Evolutionary conservation across 2,329 filamentous ascomycete species (phyloP), one percentile per base, ranked within the genome.

Genomic region (Myriosclerotinia duriaeana): DNA sequence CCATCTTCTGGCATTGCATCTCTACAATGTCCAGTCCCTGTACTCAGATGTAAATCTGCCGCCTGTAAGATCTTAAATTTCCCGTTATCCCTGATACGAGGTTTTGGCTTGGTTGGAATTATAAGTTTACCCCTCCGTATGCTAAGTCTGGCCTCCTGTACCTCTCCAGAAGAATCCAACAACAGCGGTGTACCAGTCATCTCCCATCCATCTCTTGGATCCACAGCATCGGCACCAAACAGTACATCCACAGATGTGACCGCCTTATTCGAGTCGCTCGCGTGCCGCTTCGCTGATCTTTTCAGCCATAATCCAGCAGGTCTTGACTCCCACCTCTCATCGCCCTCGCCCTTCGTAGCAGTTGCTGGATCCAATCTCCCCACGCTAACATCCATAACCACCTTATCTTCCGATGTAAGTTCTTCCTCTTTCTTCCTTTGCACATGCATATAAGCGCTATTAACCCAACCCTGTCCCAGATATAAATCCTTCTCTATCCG

Each of bases 21-120:
- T 71, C 95, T 87, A 76, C 95, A 99, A 54, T 80, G 79, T 12
- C 95, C 95, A 6, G 93, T 83, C 12, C 94, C 95, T 2, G 95
- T 99, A 75, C 92, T 94, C 66, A 99, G 80, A 78, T 99, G 95
- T 69, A 98, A 80, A 79, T 99, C 95, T n/a, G 93, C 90, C 65
- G 96, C 83, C 79, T 99, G 95, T 84, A 99, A 87, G 71, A 99
- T 97, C 81, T 98, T 98, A 82, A 98, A 98, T 73, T 90, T 92
- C 40, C 94, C 95, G 76, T 95, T 92, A 69, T 96, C 92, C 53
- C 87, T 85, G 70, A 99, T 92, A 67, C 91, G 87, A 14, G 89
- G 91, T 50, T 87, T 81, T 0, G 91, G 90, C 76, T 89, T 93
- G 74, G 87, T 84, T 46, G 83, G 78, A 71, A 88, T 85, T 30